Conservation (phyloP, 2,329 filamentous ascomycete species). For the Fusarium sp. region DNA sequence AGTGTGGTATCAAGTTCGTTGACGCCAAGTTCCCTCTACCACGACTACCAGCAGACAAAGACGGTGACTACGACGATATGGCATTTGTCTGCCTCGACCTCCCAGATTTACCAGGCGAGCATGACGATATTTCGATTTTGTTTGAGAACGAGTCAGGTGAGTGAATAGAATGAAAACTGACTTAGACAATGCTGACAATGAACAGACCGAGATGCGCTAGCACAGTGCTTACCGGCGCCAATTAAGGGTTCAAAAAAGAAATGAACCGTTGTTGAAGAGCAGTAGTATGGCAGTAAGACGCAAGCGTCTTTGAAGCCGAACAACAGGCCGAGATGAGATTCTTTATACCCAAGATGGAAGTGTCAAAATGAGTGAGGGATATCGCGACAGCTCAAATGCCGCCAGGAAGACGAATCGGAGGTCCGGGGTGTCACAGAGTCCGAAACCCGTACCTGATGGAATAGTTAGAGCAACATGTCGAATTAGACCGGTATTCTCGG, state of each 20-base stretch:
- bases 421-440: constrained; percentile 15
- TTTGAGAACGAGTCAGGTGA: constrained; percentile 84
- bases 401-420: constrained; percentile 8
- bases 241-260: constrained; percentile 60
- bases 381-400: constrained; percentile 1
- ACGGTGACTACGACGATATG: constrained; percentile 67
- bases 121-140: constrained; percentile 88
- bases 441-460: constrained; percentile 20
- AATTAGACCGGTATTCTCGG: constrained; percentile 3
- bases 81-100: constrained; percentile 87
- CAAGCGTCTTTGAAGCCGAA: constrained; percentile 4
- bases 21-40: constrained; percentile 93
- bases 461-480: background rate
- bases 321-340: constrained; percentile 25
- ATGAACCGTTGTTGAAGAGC: constrained; percentile 34
- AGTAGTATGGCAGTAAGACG: constrained; percentile 16
- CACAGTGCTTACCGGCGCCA: constrained; percentile 65
- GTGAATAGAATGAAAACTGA: constrained; percentile 48
- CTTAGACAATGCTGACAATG: constrained; percentile 35
- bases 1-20: constrained; percentile 80
- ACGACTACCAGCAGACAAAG: constrained; percentile 64
- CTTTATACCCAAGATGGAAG: constrained; percentile 33
- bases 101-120: constrained; percentile 89
- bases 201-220: constrained; percentile 66
- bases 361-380: constrained; percentile 10